A percentile compares a stretch with the other conserved stretches of the same genome.
Conservation (phyloP, 2,329 filamentous ascomycete species). For the Alternaria ethzedia region DNA sequence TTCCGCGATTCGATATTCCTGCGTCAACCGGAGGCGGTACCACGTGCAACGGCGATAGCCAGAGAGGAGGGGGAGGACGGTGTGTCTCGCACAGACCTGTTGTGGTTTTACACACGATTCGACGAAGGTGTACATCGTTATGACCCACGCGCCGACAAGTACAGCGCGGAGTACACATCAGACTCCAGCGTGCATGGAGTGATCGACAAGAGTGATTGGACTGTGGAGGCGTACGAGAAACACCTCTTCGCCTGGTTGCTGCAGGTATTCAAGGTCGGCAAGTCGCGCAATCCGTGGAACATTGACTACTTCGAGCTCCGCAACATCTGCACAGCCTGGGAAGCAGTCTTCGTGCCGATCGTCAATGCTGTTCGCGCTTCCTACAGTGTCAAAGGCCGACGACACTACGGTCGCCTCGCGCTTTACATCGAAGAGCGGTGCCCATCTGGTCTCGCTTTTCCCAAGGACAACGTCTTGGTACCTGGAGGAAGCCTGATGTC, state of each 20-base stretch:
- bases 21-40: conserved; percentile 16
- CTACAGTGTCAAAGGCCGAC: conserved; percentile 34
- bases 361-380: conserved; percentile 36
- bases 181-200: conserved; percentile 19
- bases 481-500: conserved; percentile 16
- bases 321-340: conserved; percentile 38
- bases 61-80: neutral
- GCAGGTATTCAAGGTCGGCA: conserved; percentile 43
- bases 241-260: conserved; percentile 42
- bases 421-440: conserved; percentile 35
- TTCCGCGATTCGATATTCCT: conserved; percentile 40
- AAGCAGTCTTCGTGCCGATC: conserved; percentile 39
- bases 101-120: conserved; percentile 44
- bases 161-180: conserved; percentile 12
- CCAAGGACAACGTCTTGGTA: conserved; percentile 31
- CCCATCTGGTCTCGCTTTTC: conserved; percentile 42
- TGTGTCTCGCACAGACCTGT: conserved; percentile 30
- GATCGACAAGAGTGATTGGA: conserved; percentile 39
- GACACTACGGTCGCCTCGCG: conserved; percentile 41
- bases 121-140: conserved; percentile 36
- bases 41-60: conserved; percentile 10
- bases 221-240: conserved; percentile 37
- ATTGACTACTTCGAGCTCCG: conserved; percentile 38
- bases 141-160: conserved; percentile 29
- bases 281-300: conserved; percentile 30